Conservation (phyloP, 2,329 filamentous ascomycete species). For the Aphanoascus verrucosus region DNA sequence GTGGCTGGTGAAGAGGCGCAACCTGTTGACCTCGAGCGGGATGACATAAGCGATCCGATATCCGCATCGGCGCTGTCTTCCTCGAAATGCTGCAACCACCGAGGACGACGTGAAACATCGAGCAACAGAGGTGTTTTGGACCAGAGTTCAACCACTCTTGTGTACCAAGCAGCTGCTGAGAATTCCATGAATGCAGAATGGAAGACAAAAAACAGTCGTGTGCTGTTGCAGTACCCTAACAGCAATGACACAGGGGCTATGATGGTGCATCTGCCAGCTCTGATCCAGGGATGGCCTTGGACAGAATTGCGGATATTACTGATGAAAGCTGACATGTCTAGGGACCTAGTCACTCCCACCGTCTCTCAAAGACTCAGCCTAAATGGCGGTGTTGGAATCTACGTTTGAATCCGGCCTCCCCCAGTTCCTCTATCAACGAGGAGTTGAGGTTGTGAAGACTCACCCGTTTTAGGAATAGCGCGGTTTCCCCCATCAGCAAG, state of each 20-base stretch:
- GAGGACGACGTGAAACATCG: background rate
- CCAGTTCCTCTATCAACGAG: background rate
- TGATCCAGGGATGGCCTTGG: constrained; percentile 3
- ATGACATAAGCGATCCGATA: background rate
- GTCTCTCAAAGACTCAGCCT: background rate
- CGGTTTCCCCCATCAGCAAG: constrained; percentile 13
- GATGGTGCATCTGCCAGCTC: background rate
- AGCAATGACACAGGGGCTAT: background rate
- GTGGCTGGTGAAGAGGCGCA: background rate
- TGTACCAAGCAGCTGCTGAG: background rate
- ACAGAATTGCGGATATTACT: background rate
- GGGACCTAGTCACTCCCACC: background rate
- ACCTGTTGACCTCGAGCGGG: background rate
- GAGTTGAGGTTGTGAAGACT: constrained; percentile 9
- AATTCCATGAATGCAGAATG: background rate
- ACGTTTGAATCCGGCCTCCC: background rate
- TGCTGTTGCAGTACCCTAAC: background rate
- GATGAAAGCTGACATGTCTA: constrained; percentile 4
- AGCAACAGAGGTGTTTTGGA: background rate
- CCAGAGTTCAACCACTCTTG: background rate
- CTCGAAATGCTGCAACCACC: background rate
- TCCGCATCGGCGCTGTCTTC: background rate
- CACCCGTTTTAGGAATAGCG: constrained; percentile 31
- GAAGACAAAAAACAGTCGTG: background rate
- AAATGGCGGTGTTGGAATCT: background rate